phyloP scores from a whole-genome alignment of 2,329 filamentous ascomycete genomes.

The Pseudogymnoascus sp. region DNA sequence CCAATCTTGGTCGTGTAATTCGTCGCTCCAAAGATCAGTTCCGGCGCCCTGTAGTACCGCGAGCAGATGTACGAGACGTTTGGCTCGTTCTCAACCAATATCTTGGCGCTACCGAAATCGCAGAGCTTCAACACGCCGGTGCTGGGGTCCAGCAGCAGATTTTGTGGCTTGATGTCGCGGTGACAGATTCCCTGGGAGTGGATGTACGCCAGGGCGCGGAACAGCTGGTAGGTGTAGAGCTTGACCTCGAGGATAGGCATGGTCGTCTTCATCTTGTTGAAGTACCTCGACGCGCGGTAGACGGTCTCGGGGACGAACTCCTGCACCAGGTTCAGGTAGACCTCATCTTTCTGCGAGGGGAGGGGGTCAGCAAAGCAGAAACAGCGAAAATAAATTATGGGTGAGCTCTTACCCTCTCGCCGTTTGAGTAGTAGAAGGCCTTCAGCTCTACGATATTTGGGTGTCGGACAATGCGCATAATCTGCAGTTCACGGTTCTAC shows the following conservation, averaged over 20 bases:
- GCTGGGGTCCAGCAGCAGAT: conserved; percentile 83
- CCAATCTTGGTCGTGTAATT: conserved; percentile 99
- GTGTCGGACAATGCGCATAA: conserved; percentile 98
- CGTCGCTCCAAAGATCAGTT: conserved; percentile 96
- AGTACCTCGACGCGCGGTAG: conserved; percentile 94
- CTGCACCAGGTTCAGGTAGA: conserved; percentile 95
- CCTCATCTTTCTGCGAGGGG: conserved; percentile 76
- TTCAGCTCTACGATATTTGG: conserved; percentile 98
- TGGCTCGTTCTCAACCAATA: conserved; percentile 94
- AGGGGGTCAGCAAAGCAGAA: background rate
- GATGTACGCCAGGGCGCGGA: conserved; percentile 96
- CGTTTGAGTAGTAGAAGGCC: conserved; percentile 99
- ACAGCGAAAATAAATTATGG: conserved; percentile 20
- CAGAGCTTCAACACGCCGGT: conserved; percentile 93
- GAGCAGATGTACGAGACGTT: conserved; percentile 99
- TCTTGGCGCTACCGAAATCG: conserved; percentile 98
- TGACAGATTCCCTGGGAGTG: conserved; percentile 99
- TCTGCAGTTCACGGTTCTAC: conserved; percentile 96
- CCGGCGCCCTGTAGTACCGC: conserved; percentile 93
- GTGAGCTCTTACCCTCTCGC: conserved; percentile 68
- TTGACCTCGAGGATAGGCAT: conserved; percentile 99
- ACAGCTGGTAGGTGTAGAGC: conserved; percentile 98
- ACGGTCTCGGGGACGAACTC: conserved; percentile 98
- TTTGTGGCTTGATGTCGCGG: conserved; percentile 98
- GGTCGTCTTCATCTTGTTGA: conserved; percentile 99